Evolutionary conservation across 2,329 filamentous ascomycete genomes (phyloP), one percentile per base, ranked within the genome.

Genomic region (Stylonectria norvegica): DNA sequence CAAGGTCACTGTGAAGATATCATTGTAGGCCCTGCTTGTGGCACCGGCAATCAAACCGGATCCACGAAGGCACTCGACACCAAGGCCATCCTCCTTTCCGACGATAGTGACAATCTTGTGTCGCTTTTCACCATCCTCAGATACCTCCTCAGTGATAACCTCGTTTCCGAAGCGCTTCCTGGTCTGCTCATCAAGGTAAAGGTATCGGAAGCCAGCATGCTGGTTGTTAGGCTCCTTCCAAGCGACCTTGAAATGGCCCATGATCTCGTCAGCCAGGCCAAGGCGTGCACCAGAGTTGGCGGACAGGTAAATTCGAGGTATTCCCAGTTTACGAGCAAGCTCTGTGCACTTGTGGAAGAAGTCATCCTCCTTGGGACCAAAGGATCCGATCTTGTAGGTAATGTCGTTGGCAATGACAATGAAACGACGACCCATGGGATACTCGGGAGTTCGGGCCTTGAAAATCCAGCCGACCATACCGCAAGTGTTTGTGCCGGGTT

Each of bases 331-430:
- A 58, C 90, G 84, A 48, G 93, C 93, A 52, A 96, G 77, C 69
- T 98, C 90, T 8, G 93, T 97, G 73, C 93, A 98, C 78, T 97
- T 96, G 77, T 94, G 79, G 82, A 98, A 98, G 81, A 95, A 98
- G 58, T 87, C 85, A 68, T 98, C 93, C 72, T 98, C 93, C 69
- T 85, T 84, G 28, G 93, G 93, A 37, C 93, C 93, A 64, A 98
- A 98, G 2, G 89, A 95, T 60, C 93, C 93, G 64, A 97, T 98
- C 77, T 94, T 94, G 79, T 89, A 97, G 14, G 93, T 98, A 66
- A 98, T 98, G 62, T 98, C 93, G 77, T 98, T 98, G 76, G 93
- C 90, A 49, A 98, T 85, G 51, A 98, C 88, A 63, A 98, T 83
- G 70, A 97, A 96, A 61, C 87, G 87, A 54, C 93, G 82, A 44